These are phyloP conservation scores for Castanospermum australe DNA, from an alignment of 306 rosid genomes.

Conservation along the genomic window DNA sequence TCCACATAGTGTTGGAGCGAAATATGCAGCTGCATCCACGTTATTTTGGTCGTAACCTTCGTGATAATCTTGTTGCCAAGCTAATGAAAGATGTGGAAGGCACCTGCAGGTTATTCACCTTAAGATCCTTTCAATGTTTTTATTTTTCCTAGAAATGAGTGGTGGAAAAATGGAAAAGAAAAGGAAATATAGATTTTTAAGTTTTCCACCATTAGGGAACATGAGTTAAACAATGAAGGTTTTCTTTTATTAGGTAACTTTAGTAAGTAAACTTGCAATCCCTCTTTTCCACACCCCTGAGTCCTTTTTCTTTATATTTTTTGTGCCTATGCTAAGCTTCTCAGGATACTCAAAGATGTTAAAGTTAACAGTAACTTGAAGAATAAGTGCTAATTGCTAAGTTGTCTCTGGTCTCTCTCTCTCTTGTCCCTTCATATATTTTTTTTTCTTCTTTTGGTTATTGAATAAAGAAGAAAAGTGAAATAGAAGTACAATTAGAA, in stretches of 20 bases:
- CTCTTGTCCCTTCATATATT: neutral
- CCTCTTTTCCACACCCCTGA: no score
- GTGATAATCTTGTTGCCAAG: conserved; percentile 82
- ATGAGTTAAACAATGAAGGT: neutral
- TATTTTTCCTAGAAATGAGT: neutral
- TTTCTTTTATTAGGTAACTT: no score
- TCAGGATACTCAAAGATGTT: neutral
- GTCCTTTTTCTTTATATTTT: neutral
- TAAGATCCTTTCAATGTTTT: neutral
- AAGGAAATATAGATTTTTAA: neutral
- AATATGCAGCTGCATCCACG: conserved; percentile 98
- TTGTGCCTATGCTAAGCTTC: neutral
- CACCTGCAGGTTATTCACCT: conserved; percentile 70
- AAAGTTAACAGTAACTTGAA: neutral
- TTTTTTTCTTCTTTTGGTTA: neutral
- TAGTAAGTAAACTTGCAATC: no score
- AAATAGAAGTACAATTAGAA: neutral
- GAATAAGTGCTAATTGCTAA: neutral
- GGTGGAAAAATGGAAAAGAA: neutral
- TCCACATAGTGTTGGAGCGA: conserved; percentile 92
- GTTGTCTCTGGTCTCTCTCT: neutral
- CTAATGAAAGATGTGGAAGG: conserved; percentile 99
- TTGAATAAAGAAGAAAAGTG: neutral
- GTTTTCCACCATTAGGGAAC: neutral
- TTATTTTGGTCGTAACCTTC: conserved; percentile 88